Base-by-base conservation (phyloP, 345 rosid species). In the Camelina neglecta region DNA sequence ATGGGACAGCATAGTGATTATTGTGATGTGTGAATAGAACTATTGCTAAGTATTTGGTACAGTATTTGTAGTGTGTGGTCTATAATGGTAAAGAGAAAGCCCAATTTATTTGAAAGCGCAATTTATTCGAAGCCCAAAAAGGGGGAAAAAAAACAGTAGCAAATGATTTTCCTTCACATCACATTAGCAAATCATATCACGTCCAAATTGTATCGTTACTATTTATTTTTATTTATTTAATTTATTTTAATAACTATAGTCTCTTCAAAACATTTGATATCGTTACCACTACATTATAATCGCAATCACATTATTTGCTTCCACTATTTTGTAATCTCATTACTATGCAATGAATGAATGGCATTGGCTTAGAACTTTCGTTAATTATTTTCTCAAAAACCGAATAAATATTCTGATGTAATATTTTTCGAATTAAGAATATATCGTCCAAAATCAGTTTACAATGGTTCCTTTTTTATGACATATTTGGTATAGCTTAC, bases 121-220 rank as follows among this genome's bases (percentile, higher is more conserved):
- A 54, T 5, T 23, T 49, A 38, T 15, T 54, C 24, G 11, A 56
- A 69, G 53, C 53, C 63, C 53, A 41, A 16, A 24, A 68, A 9
- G 15, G 36, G 36, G 3, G 31, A 29, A 7, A 51, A 4, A 36
- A 5, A 35, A 1, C 1, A 12, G 8, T 47, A 0, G 9, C 4
- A 36, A 35, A 51, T 8, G 6, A 7, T 35, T 7, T 35, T 35
- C 38, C 38, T 7, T 1, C 38, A 35, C 47, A 42, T 42, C 15
- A 11, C 47, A 42, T 11, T 39, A 10, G 3, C 4, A 10, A 9
- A 9, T 10, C 44, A 10, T 12, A 39, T 39, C 44, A 41, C 13
- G 3, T 42, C 48, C n/a, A 42, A 42, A 42, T 42, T 11, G n/a
- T 13, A 42, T 42, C 6, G n/a, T 11, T 42, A 42, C 13, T 13